Evolutionary conservation across 768 basidiomycete species (phyloP).

Genomic region (Tylopilus subfusipes): DNA sequence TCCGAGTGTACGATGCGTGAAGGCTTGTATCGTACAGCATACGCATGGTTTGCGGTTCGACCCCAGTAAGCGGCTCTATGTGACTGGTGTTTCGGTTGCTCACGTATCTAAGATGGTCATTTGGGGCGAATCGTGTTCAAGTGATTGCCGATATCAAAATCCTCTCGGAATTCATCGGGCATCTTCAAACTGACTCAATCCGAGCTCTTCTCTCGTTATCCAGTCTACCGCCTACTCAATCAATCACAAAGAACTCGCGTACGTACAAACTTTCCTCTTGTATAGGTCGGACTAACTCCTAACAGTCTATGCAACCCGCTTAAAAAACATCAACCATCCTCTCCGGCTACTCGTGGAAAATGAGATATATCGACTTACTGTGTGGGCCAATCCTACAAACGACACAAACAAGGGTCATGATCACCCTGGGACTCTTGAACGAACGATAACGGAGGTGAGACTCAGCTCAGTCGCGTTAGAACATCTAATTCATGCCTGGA

Average conservation of each 20-base stretch:
- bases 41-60: constrained; percentile 91
- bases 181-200: constrained; percentile 70
- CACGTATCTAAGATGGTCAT: constrained; percentile 72
- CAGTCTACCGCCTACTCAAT: constrained; percentile 56
- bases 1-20: constrained; percentile 77
- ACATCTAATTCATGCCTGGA: constrained; percentile 2
- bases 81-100: neutral
- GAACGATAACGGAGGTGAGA: constrained; percentile 60
- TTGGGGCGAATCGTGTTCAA: constrained; percentile 90
- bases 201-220: constrained; percentile 56
- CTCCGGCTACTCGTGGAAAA: constrained; percentile 86
- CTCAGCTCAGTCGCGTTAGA: neutral
- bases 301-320: constrained; percentile 53
- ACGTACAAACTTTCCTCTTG: constrained; percentile 14
- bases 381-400: constrained; percentile 88
- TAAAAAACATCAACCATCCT: constrained; percentile 68
- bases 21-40: constrained; percentile 73
- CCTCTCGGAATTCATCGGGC: constrained; percentile 76
- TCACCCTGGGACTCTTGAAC: constrained; percentile 52
- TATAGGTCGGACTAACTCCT: constrained; percentile 6
- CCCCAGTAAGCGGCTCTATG: constrained; percentile 66
- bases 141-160: constrained; percentile 86
- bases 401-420: constrained; percentile 69
- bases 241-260: constrained; percentile 42
- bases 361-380: constrained; percentile 79